Percentiles rank a stretch among this genome's conserved stretches.
Conservation (phyloP, 2,329 filamentous ascomycete genomes). For the Venturia aucupariae region DNA sequence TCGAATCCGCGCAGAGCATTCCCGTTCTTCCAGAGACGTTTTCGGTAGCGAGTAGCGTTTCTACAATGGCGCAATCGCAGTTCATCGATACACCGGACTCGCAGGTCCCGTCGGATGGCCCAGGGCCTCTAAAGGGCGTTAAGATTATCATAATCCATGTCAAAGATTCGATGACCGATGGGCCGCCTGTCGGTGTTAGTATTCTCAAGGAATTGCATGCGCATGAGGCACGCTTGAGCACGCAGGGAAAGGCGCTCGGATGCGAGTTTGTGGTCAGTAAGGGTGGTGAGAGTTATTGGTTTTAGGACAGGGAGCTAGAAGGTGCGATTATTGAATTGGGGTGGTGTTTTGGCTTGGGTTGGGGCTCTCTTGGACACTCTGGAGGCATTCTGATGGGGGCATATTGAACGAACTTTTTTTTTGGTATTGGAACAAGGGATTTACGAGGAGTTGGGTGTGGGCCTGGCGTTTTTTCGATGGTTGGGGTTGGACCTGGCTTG, state of each 20-base stretch:
- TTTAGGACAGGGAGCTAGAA: slow-evolving; percentile 23
- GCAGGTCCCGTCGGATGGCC: slow-evolving; percentile 10
- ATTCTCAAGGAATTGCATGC: slow-evolving; percentile 63
- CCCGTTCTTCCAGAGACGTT: background rate
- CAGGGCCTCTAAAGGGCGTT: slow-evolving; percentile 56
- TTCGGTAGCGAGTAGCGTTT: background rate
- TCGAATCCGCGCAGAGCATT: background rate
- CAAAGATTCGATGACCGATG: slow-evolving; percentile 76
- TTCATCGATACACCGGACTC: slow-evolving; percentile 3
- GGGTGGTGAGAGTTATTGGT: slow-evolving; percentile 50
- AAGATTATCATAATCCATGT: slow-evolving; percentile 86
- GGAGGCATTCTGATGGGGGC: background rate
- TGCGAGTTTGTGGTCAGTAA: slow-evolving; percentile 70
- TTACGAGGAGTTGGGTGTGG: background rate
- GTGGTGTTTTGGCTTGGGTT: background rate
- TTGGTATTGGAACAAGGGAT: background rate
- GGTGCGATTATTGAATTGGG: no score
- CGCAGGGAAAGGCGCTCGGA: slow-evolving; percentile 53
- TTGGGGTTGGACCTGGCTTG: no score
- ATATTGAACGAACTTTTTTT: background rate
- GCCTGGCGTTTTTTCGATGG: background rate
- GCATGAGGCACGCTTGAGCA: slow-evolving; percentile 43
- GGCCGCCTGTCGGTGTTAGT: slow-evolving; percentile 49
- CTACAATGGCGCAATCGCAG: background rate
- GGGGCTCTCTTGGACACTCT: background rate